phyloP scores from a whole-genome alignment of 257 asterid species.

The Primulina tabacum region DNA sequence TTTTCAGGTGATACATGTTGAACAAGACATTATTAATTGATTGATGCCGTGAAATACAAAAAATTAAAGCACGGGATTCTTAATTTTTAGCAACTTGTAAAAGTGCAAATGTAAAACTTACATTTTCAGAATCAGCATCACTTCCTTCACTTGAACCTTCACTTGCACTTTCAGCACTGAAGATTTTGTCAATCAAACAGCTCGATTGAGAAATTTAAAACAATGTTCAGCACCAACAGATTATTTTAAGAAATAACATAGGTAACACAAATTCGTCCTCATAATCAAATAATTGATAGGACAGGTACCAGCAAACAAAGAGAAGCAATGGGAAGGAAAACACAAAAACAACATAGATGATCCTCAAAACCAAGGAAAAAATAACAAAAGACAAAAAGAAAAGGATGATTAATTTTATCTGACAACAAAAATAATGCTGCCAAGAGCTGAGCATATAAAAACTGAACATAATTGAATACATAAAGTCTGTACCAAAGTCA shows the following conservation, averaged over 20 bases:
- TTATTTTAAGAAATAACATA: neutral
- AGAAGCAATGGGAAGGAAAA: neutral
- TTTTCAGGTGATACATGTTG: neutral
- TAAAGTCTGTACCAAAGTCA: neutral
- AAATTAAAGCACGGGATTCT: neutral
- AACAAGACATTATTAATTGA: conserved; percentile 8
- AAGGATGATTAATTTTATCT: neutral
- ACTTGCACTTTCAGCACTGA: conserved; percentile 85
- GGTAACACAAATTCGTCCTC: neutral
- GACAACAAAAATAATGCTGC: neutral
- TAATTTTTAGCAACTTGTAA: conserved; percentile 3
- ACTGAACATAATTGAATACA: neutral
- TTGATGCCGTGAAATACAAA: conserved; percentile 11
- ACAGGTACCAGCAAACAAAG: neutral
- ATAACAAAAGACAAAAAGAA: neutral
- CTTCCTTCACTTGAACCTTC: conserved; percentile 94
- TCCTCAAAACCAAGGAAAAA: neutral
- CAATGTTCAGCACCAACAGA: neutral
- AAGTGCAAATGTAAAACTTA: conserved; percentile 35
- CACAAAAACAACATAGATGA: neutral
- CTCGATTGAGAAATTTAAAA: conserved; percentile 10
- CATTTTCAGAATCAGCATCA: conserved; percentile 78
- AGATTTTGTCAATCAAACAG: conserved; percentile 28
- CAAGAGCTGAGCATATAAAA: neutral
- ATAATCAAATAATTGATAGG: conserved; percentile 5